Base-by-base conservation (phyloP, 2,329 filamentous ascomycete genomes). In the Nothophoma quercina region DNA sequence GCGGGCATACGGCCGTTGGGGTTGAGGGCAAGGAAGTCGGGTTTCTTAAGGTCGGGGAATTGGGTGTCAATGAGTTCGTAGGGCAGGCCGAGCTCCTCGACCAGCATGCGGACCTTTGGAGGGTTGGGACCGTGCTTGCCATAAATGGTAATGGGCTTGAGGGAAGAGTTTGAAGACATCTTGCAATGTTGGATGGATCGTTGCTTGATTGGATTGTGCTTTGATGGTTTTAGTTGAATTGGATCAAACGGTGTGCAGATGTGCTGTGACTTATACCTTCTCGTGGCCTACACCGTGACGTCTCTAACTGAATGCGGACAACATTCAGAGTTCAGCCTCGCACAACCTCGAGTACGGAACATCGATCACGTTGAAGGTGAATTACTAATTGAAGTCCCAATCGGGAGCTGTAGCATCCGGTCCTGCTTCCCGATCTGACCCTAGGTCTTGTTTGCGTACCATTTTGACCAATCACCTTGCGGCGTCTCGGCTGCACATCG, bases 61-160 rank as follows among this genome's bases (percentile, higher is more conserved):
- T 67, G 58, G 44, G 76, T 65, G 36, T 69, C 58, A 26, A 73
- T 63, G 35, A 66, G 63, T 38, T 75, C 71, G 61, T 78, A 77
- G 5, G 75, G 72, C 16, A 82, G 22, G 4, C 55, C 53, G 30
- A 81, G 76, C 56, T 80, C 78, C 39, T 78, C 72, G 36, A 79
- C 68, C 32, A 81, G 50, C 44, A 81, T 75, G 48, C 70, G 68
- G 9, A 82, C 74, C 63, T 81, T 81, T 57, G 68, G 69, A 19
- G 75, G 76, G 60, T 78, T 79, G 34, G 75, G 75, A 25, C 67
- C 67, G 25, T 52, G 43, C 12, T 55, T 55, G 43, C 68, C 68
- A 40, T 60, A 62, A 48, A 68, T 50, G 15, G 56, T 58, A 38
- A 69, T 63, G 19, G 63, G 60, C 18, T 66, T 56, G 55, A 67